Base-by-base conservation (phyloP, 257 asterid species). In the Nyctanthes arbortristis region DNA sequence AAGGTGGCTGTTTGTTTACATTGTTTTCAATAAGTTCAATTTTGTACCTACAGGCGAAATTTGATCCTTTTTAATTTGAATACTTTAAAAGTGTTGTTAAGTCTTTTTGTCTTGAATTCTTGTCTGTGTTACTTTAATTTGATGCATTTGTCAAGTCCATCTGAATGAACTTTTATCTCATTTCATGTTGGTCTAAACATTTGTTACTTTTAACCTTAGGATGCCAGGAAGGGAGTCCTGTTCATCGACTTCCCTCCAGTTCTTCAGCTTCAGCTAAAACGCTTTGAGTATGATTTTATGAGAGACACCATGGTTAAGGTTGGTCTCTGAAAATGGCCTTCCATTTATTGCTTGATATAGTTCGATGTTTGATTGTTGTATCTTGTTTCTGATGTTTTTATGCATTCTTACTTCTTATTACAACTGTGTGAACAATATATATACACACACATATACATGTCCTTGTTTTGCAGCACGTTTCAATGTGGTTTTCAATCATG, bases 221-320 rank as follows among this genome's bases (percentile, higher is more conserved):
- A 93, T 88, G 98, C 98, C 27, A 93, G 79, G 85, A 93, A 90
- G 83, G 98, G 98, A 60, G 98, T 90, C 65, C 82, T 93, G 72
- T 93, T 93, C 84, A 85, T 87, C 63, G 97, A 93, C 84, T 90
- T n/a, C n/a, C n/a, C n/a, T n/a, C n/a, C n/a, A n/a, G n/a, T n/a
- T n/a, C n/a, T n/a, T n/a, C n/a, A n/a, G 90, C 97, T 93, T 79
- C 97, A 93, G 85, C 88, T 93, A 70, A 93, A 93, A 84, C 91
- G 97, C 39, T 93, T 93, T 75, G 98, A 93, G 82, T 93, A 93
- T 65, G 98, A 93, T 84, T 93, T 87, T 71, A 82, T 88, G 95
- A 84, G 96, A 68, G 97, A 90, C 77, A 85, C 97, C 7, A 93
- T 90, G 97, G 95, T 93, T 65, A 93, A 93, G 98, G 98, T 93